These are phyloP conservation scores for Coemansia sp. DNA, from an alignment of 371 early-diverging fungal species.

Conservation along the genomic window DNA sequence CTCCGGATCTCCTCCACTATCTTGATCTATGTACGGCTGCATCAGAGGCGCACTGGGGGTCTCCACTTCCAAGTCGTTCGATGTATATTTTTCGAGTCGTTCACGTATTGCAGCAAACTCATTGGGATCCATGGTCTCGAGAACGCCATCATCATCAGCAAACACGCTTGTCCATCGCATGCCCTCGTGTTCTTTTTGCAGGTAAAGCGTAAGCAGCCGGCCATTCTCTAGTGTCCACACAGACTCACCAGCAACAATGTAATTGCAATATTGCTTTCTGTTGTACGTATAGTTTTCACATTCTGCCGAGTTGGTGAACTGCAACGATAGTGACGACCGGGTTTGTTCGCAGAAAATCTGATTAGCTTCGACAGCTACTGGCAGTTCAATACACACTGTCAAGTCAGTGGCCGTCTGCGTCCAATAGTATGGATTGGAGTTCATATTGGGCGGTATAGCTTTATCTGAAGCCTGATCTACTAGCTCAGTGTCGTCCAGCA, in stretches of 20 bases:
- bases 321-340: conserved; percentile 56
- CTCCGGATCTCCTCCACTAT: conserved; percentile 64
- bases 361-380: conserved; percentile 54
- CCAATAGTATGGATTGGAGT: conserved; percentile 64
- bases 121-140: conserved; percentile 69
- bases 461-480: background rate
- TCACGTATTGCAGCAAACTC: conserved; percentile 61
- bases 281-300: conserved; percentile 18
- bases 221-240: conserved; percentile 73
- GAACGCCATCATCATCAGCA: conserved; percentile 65
- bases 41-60: conserved; percentile 40
- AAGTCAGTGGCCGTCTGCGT: conserved; percentile 68
- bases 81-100: conserved; percentile 67
- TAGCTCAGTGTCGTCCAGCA: conserved; percentile 43
- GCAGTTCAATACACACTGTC: conserved; percentile 62
- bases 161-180: conserved; percentile 79
- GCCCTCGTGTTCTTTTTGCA: conserved; percentile 63
- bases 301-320: conserved; percentile 23
- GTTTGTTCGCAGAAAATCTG: conserved; percentile 62
- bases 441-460: background rate
- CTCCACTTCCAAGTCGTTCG: conserved; percentile 27
- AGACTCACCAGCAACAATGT: conserved; percentile 61
- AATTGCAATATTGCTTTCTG: conserved; percentile 50
- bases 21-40: conserved; percentile 64
- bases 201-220: conserved; percentile 61